Conservation (phyloP, 768 basidiomycete genomes). For the Pholiota molesta region DNA sequence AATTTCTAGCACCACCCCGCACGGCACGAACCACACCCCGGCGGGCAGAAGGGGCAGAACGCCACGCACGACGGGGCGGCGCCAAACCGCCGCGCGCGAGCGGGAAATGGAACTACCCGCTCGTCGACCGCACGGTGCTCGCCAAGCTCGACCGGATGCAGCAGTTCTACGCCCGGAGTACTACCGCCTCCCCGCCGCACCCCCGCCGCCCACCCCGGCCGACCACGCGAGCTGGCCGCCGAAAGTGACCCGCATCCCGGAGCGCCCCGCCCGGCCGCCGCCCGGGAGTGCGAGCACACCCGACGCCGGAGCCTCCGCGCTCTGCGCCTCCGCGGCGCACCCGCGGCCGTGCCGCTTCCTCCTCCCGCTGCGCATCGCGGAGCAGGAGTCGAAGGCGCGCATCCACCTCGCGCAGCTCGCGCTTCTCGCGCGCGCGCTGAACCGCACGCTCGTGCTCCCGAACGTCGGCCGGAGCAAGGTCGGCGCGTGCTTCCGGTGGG, state of each 20-base stretch:
- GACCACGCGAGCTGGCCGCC: conserved; percentile 4
- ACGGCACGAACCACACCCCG: neutral
- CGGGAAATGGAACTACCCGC: conserved; percentile 17
- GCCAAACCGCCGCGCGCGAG: neutral
- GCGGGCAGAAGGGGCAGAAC: neutral
- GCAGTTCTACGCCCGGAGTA: conserved; percentile 16
- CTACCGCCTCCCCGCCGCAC: conserved; percentile 7
- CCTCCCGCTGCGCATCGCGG: conserved; percentile 50
- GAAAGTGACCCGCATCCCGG: conserved; percentile 9
- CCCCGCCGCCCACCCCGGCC: conserved; percentile 14
- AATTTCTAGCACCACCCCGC: neutral
- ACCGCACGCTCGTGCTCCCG: conserved; percentile 63
- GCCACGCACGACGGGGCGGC: too few relatives aligned
- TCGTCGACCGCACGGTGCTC: conserved; percentile 21
- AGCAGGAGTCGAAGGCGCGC: conserved; percentile 63
- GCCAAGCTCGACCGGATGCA: conserved; percentile 22
- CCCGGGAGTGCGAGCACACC: too few relatives aligned
- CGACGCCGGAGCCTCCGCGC: too few relatives aligned
- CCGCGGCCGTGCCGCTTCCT: conserved; percentile 46
- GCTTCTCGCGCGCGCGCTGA: conserved; percentile 48
- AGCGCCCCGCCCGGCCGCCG: conserved; percentile 6
- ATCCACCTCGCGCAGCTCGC: conserved; percentile 56
- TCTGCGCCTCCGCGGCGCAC: too few relatives aligned
- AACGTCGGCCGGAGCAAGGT: conserved; percentile 60
- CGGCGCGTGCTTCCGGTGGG: conserved; percentile 51